Base-by-base conservation (phyloP, 305 asterid species). In the Solanum hybrid region DNA sequence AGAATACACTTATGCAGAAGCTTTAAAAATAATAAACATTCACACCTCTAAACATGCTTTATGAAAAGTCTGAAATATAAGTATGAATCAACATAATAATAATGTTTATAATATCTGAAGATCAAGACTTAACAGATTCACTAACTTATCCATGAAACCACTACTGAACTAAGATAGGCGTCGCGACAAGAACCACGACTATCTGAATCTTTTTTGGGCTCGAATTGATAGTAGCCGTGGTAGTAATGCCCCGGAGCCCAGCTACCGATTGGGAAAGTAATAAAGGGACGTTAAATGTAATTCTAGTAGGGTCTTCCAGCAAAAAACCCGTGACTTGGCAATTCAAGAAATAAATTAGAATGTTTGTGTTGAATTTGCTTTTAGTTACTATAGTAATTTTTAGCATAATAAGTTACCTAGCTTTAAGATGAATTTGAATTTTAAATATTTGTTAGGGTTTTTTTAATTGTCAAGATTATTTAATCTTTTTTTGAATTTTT, bases 121-220 rank as follows among this genome's bases (percentile, higher is more conserved):
- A 57, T 57, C 70, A 57, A 57, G 10, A 57, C 70, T 57, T 17
- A 57, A 17, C 10, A 0, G 70, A 57, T 17, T 57, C 24, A 17
- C 24, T 57, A 17, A 61, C 72, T 61, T 61, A 61, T 61, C 0
- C 0, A 61, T 61, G 72, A 61, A 61, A 3, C 72, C 72, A 0
- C 26, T 61, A 61, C 12, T 7, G 5, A 61, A 61, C 72, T 61
- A 61, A 8, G 68, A 34, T 34, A 51, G 68, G 0, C 0, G 9
- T 51, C 1, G 1, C 0, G 33, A 32, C 0, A 0, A 61, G 27
- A 22, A 0, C 26, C 27, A 20, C 0, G 0, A 0, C 12, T 20
- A 22, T 0, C 5, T 61, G 11, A 7, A 61, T 61, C 32, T 31
- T 31, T 31, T 31, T 31, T 31, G 32, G 32, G 32, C 32, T 31